Evolutionary conservation across 1,284 basidiomycete genomes (phyloP), one percentile per base, ranked within the genome.

Genomic region (Ceraceosorus bombacis): DNA sequence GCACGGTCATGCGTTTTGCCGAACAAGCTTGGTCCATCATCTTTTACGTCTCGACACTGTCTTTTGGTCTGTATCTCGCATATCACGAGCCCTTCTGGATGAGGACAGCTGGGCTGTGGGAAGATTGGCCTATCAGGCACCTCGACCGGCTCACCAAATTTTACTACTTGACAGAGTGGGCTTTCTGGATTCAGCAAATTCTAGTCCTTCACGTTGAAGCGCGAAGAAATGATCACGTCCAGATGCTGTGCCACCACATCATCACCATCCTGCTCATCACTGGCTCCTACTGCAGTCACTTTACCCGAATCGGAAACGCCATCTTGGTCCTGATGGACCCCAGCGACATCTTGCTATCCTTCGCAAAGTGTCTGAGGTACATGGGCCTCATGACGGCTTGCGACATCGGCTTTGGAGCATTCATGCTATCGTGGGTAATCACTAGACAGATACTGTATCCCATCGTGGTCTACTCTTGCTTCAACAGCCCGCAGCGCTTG

Each of bases 161-260:
- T 39, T 66, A 69, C 57, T 72, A 98, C 77, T 85, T 98, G 49
- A 83, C 83, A 8, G 89, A 96, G 78, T 85, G 85, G n/a, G 89
- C 90, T 7, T 95, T 93, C 79, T 97, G 95, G 81, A 80, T 89
- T 61, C 92, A 97, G 75, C 90, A 94, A 79, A 81, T 95, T 15
- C 82, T 96, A 64, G 87, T 94, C 58, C 83, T 98, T 77, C 77
- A 96, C 78, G 86, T 90, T n/a, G 94, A 98, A 79, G 91, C 87
- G 53, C 83, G 85, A 57, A 83, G 94, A 59, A 92, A 90, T 75
- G 94, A 98, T 79, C 90, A 95, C 78, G 82, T 82, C 78, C 92
- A 96, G 79, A 98, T 97, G 94, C 88, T 96, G 82, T 81, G 85
- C 39, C 94, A 98, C 80, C 94, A 98, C 79, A 78, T 95, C 71